Evolutionary conservation across 306 rosid genomes (phyloP).

Genomic region (Pyrus pyrifolia): DNA sequence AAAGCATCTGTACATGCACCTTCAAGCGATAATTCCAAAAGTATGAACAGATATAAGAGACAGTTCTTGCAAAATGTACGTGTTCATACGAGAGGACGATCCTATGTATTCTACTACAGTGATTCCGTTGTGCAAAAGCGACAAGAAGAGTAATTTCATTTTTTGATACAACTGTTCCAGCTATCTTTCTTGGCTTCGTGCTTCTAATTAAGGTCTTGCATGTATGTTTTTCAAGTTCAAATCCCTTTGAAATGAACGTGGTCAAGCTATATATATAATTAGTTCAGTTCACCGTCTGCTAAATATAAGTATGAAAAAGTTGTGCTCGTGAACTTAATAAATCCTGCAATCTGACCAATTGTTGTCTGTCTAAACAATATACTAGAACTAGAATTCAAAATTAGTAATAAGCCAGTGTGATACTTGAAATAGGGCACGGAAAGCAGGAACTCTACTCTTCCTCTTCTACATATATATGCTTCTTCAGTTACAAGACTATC

Average conservation of each 20-base stretch:
- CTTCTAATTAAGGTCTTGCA: background rate
- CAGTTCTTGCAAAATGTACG: background rate
- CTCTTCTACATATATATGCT: constrained; percentile 7
- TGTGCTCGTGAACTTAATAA: background rate
- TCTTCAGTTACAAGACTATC: constrained; percentile 20
- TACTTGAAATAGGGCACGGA: constrained; percentile 13
- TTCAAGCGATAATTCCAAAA: background rate
- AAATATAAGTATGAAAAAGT: background rate
- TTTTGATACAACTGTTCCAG: background rate
- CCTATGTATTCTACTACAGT: background rate
- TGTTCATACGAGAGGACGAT: background rate
- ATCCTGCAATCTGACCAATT: background rate
- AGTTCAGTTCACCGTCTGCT: too few species aligned
- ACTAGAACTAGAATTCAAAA: background rate
- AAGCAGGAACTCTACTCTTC: constrained; percentile 5
- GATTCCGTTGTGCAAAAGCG: background rate
- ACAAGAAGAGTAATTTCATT: background rate
- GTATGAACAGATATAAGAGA: background rate
- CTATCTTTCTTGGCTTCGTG: background rate
- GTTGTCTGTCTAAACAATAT: background rate
- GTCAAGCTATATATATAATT: too few species aligned
- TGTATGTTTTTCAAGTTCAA: background rate
- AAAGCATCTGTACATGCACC: background rate
- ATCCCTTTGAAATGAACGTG: background rate
- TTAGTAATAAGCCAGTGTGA: background rate